These are phyloP conservation scores for Bipolaris victoriae DNA, from an alignment of 2,329 filamentous ascomycete species.

Conservation along the genomic window DNA sequence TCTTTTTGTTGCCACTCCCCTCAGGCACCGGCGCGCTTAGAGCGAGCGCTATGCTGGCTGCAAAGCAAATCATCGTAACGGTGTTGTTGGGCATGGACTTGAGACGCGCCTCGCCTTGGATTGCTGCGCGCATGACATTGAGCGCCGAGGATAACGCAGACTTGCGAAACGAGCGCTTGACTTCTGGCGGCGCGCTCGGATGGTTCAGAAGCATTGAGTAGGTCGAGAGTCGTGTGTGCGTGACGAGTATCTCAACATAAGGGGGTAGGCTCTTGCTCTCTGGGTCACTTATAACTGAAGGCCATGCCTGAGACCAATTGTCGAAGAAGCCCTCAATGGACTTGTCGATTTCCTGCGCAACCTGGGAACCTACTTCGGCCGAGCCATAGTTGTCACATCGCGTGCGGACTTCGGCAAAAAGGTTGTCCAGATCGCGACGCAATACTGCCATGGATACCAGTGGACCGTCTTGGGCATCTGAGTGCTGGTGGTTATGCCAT, in stretches of 20 bases:
- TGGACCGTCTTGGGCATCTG: constrained; percentile 72
- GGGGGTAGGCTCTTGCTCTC: constrained; percentile 65
- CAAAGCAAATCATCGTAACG: constrained; percentile 79
- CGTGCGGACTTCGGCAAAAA: constrained; percentile 64
- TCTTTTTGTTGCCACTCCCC: constrained; percentile 29
- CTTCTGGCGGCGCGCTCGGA: constrained; percentile 71
- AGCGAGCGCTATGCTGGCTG: constrained; percentile 60
- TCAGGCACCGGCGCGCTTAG: constrained; percentile 37
- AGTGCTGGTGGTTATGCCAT: constrained; percentile 69
- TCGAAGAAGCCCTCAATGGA: constrained; percentile 71
- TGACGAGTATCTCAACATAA: constrained; percentile 76
- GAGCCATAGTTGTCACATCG: constrained; percentile 65
- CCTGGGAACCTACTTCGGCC: constrained; percentile 58
- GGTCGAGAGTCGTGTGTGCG: constrained; percentile 73
- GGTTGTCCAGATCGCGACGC: constrained; percentile 66
- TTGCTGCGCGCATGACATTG: constrained; percentile 76
- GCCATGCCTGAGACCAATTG: constrained; percentile 69
- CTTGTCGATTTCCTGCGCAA: constrained; percentile 52
- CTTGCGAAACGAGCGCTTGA: constrained; percentile 74
- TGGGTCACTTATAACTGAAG: constrained; percentile 28
- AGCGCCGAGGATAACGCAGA: constrained; percentile 73
- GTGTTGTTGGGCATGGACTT: constrained; percentile 82
- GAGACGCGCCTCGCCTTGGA: constrained; percentile 72
- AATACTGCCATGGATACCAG: constrained; percentile 74
- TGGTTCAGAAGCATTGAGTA: constrained; percentile 78